Evolutionary conservation across 2,329 filamentous ascomycete genomes (phyloP).

Genomic region (Waltergamsia citrina): DNA sequence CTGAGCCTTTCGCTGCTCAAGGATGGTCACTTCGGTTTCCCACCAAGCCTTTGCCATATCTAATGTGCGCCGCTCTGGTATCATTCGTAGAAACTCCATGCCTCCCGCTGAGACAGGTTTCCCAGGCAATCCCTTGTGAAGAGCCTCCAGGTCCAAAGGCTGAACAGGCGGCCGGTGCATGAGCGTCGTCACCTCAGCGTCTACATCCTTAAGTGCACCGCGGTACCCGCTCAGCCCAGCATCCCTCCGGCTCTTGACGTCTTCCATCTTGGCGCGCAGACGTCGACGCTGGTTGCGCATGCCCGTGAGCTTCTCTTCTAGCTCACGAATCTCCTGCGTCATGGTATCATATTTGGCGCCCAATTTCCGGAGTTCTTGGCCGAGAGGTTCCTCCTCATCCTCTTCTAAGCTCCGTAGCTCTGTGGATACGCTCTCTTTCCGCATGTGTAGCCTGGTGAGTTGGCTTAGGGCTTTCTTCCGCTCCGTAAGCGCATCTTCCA

Average conservation of each 20-base stretch:
- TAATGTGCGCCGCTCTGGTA: constrained; percentile 55
- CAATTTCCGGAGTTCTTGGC: constrained; percentile 50
- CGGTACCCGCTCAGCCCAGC: constrained; percentile 65
- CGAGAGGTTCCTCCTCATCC: constrained; percentile 48
- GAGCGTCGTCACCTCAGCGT: constrained; percentile 50
- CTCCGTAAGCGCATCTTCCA: constrained; percentile 46
- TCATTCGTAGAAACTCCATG: constrained; percentile 48
- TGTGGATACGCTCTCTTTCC: constrained; percentile 36
- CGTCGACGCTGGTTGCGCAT: constrained; percentile 52
- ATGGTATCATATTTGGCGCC: constrained; percentile 42
- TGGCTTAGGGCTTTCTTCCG: constrained; percentile 49
- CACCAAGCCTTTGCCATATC: constrained; percentile 66
- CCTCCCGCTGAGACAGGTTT: constrained; percentile 24
- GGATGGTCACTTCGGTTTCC: constrained; percentile 48
- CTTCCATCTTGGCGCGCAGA: constrained; percentile 49
- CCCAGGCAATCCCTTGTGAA: constrained; percentile 12
- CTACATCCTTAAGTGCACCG: constrained; percentile 55
- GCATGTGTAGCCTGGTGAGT: constrained; percentile 41
- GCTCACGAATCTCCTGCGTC: constrained; percentile 52
- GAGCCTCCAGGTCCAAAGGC: constrained; percentile 38
- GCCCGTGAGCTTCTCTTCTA: constrained; percentile 54
- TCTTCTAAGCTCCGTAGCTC: constrained; percentile 46
- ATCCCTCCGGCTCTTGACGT: constrained; percentile 56
- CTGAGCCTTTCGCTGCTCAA: constrained; percentile 43
- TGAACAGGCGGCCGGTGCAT: constrained; percentile 46